Evolutionary conservation across 257 asterid species (phyloP).

Genomic region (Lithospermum erythrorhizon): DNA sequence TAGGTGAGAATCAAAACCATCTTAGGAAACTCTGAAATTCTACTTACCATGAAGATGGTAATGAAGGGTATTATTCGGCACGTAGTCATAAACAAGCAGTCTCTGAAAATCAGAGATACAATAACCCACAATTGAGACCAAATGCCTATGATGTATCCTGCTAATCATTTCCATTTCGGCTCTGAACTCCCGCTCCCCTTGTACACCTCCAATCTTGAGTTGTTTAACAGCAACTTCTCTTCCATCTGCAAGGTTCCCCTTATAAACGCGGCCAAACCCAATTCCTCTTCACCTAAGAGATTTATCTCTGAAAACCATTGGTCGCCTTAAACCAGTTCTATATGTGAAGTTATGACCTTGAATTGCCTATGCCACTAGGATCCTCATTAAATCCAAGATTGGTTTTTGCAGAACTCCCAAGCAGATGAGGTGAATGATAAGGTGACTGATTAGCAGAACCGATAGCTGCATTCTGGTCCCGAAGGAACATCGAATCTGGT

Average conservation of each 20-base stretch:
- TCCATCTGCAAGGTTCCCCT: constrained; percentile 65
- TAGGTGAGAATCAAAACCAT: not conserved
- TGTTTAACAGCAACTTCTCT: constrained; percentile 83
- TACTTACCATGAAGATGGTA: constrained; percentile 68
- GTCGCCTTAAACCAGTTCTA: constrained; percentile 61
- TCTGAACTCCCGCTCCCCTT: constrained; percentile 87
- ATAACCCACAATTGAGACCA: constrained; percentile 89
- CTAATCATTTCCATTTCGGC: constrained; percentile 92
- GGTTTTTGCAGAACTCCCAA: constrained; percentile 44
- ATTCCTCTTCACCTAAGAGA: constrained; percentile 79
- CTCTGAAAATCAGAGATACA: constrained; percentile 68
- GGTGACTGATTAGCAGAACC: constrained; percentile 5
- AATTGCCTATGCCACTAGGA: constrained; percentile 43
- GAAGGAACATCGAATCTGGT: constrained; percentile 62
- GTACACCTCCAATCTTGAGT: constrained; percentile 80
- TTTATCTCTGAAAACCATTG: constrained; percentile 33
- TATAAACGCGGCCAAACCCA: constrained; percentile 83
- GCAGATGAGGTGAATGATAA: constrained; percentile 34
- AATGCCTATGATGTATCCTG: constrained; percentile 80
- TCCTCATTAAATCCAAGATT: constrained; percentile 44
- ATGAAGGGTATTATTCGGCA: constrained; percentile 75
- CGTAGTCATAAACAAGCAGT: constrained; percentile 74
- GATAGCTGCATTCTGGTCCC: constrained; percentile 23
- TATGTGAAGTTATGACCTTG: constrained; percentile 68
- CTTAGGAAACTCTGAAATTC: not conserved